These are phyloP conservation scores for Musa acuminata DNA, from an alignment of 176 grass and related monocot species.

Conservation along the genomic window DNA sequence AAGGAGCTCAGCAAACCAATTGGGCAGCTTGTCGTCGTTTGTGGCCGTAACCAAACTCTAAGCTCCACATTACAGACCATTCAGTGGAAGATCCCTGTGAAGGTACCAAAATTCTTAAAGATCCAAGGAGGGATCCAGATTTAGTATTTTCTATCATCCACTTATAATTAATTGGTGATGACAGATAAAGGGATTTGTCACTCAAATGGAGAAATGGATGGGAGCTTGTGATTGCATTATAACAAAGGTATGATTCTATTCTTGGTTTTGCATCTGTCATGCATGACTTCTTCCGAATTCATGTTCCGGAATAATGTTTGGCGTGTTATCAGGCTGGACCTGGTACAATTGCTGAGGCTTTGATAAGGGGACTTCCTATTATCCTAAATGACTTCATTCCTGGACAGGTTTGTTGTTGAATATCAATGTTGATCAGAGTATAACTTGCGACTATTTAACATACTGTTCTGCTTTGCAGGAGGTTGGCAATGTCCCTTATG, in stretches of 20 bases:
- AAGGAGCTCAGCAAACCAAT: constrained; percentile 66
- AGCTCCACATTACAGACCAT: constrained; percentile 53
- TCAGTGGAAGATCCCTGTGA: constrained; percentile 86
- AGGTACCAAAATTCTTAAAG: constrained; percentile 31
- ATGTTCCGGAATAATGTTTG: background rate
- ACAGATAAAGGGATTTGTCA: constrained; percentile 94
- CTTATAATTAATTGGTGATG: constrained; percentile 3
- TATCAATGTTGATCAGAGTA: background rate
- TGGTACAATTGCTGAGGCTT: constrained; percentile 95
- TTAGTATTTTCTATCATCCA: background rate
- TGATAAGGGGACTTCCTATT: constrained; percentile 96
- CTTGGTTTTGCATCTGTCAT: background rate
- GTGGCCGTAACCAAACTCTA: constrained; percentile 85
- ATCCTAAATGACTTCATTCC: constrained; percentile 99
- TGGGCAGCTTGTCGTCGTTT: constrained; percentile 90
- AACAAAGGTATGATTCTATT: constrained; percentile 61
- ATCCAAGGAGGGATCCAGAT: background rate
- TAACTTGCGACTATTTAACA: background rate
- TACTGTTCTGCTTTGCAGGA: constrained; percentile 35
- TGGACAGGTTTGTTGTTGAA: constrained; percentile 61
- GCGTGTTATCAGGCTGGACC: constrained; percentile 63
- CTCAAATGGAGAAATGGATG: constrained; percentile 99
- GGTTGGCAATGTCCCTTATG: constrained; percentile 96
- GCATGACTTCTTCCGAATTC: background rate
- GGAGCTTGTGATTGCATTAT: constrained; percentile 97